Base-by-base conservation (phyloP, 1,139 yeast species). In the Candida sanyaensis region DNA sequence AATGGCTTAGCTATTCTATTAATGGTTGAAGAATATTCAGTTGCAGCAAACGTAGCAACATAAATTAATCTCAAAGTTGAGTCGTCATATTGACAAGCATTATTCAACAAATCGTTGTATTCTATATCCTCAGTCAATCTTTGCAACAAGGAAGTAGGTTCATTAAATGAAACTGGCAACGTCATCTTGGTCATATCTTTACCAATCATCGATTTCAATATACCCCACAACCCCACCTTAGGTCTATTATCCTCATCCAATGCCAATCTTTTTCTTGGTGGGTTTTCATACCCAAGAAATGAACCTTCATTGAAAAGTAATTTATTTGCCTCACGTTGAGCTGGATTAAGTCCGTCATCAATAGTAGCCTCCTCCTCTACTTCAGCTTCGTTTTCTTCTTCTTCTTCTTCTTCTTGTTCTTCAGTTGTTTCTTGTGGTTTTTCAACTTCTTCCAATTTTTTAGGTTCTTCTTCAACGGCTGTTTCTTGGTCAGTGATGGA, bases 101-200 rank as follows among this genome's bases (percentile, higher is more conserved):
- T 78, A 57, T 90, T 92, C 42, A 95, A 75, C 42, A 95, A 71
- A 47, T 81, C 79, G 5, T 87, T 81, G 60, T 93, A 93, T 65
- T 95, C 99, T 69, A 93, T 80, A 66, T 93, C 99, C 66, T 93
- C 99, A 0, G 96, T 92, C 40, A 92, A 88, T 66, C 99, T 83
- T 71, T 93, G 99, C 51, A 93, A 73, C 62, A 93, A 75, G 6
- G 96, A 90, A 0, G 98, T 89, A 55, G 97, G 95, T 64, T 93
- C 99, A 62, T 93, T 93, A 70, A 95, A 93, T 1, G 97, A 83
- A 8, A 93, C 99, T 0, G 99, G 99, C 41, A 93, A 78, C 0
- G 99, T 83, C 92, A 93, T 93, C 63, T 83, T 84, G 3, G 99
- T 92, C 95, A 95, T 89, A 68, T 93, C 99, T 64, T 92, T 93